phyloP scores from a whole-genome alignment of 2,329 filamentous ascomycete genomes.

The Fusarium oxysporum region DNA sequence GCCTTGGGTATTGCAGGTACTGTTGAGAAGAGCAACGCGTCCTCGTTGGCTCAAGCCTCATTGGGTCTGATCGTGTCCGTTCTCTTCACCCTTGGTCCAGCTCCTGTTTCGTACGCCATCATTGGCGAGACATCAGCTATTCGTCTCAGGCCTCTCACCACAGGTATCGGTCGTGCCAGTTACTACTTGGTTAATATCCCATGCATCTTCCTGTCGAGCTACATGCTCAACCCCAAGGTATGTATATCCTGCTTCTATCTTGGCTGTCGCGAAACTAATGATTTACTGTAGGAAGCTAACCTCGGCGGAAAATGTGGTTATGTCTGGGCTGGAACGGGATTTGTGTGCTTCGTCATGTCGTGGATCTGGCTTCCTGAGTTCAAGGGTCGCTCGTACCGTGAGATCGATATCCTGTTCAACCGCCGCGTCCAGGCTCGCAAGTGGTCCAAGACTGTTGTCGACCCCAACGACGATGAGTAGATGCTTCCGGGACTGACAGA shows the following conservation, averaged over 20 bases:
- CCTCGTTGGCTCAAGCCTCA: conserved; percentile 62
- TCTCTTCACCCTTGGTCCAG: conserved; percentile 71
- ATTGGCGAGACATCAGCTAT: conserved; percentile 75
- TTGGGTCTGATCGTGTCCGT: conserved; percentile 74
- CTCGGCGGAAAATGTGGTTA: background rate
- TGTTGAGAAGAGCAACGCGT: conserved; percentile 50
- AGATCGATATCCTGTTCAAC: background rate
- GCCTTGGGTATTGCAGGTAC: conserved; percentile 70
- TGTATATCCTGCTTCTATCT: accelerated
- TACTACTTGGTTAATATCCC: conserved; percentile 76
- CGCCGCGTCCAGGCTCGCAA: conserved; percentile 1
- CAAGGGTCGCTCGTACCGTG: background rate
- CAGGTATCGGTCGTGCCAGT: conserved; percentile 70
- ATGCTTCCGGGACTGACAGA: background rate
- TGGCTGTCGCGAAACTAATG: background rate
- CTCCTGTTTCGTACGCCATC: conserved; percentile 73
- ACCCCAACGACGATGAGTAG: background rate
- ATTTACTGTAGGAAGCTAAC: background rate
- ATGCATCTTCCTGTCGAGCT: conserved; percentile 71
- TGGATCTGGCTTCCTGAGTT: background rate
- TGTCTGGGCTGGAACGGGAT: background rate
- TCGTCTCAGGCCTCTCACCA: conserved; percentile 72
- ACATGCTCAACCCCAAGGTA: conserved; percentile 66
- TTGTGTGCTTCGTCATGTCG: background rate
- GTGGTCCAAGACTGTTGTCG: background rate